Base-by-base conservation (phyloP, 306 rosid genomes). In the Vigna angularis region DNA sequence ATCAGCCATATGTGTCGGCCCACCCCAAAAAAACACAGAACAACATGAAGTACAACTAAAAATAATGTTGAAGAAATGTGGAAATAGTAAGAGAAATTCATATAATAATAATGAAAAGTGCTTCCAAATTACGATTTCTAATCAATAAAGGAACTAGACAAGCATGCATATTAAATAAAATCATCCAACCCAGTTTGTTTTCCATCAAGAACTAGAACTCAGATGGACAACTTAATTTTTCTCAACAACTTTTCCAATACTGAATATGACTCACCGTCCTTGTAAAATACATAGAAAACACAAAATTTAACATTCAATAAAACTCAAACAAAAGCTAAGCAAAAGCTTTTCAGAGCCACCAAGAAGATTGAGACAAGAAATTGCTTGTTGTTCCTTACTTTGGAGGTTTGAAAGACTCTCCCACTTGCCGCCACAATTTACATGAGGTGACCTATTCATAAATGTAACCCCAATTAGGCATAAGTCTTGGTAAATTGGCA, bases 341-440 rank as follows among this genome's bases (percentile, higher is more conserved):
- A 81, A 69, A 40, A 72, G 14, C 52, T 6, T 45, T 66, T 47
- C 18, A 53, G 63, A 63, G 75, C 53, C 66, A 75, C 51, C 56
- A 51, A 68, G 38, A 49, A 18, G 74, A 81, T 51, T 18, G 34
- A 44, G 62, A 74, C 48, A 76, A 61, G 71, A 81, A 57, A 75
- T 57, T 13, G 38, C 13, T 67, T 1, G 57, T 42, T 53, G 12
- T 74, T 78, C 75, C 98, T 85, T 91, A 96, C 99, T 93, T 96
- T 61, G 99, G 99, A 77, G 99, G 99, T 84, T 86, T 96, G 86
- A 96, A 96, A 73, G 98, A 90, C 81, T 90, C 99, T 82, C 99
- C 99, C 88, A 96, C 99, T 91, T 93, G 97, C 79, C 94, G 90
- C 98, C 99, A 96, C 83, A 91, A 78, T 88, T 96, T 96, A 83